Evolutionary conservation across 164 flowering plant species (phyloP).

Genomic region (Malania oleifera): DNA sequence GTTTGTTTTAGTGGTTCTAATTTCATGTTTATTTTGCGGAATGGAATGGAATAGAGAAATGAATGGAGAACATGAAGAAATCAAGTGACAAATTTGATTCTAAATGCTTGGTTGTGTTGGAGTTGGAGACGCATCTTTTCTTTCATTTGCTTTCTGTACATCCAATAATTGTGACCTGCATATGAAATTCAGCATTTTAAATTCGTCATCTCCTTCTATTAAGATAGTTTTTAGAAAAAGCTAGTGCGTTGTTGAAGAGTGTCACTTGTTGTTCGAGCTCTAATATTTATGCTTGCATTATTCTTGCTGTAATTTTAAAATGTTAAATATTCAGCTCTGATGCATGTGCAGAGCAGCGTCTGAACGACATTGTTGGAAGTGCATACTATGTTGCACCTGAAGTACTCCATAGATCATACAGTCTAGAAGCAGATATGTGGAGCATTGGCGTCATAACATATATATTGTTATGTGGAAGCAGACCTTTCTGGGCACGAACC

Average conservation of each 20-base stretch:
- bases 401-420: constrained; percentile 69
- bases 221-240: not conserved
- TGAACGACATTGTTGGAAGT: constrained; percentile 75
- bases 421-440: constrained; percentile 69
- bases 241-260: not conserved
- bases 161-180: too few relatives aligned
- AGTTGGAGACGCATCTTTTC: too few relatives aligned
- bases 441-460: constrained; percentile 73
- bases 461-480: constrained; percentile 67
- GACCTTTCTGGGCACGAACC: constrained; percentile 73
- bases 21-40: too few relatives aligned
- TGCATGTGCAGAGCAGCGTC: constrained; percentile 53
- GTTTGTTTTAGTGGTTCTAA: too few relatives aligned
- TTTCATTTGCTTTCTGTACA: too few relatives aligned
- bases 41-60: too few relatives aligned
- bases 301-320: not conserved
- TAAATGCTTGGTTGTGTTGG: too few relatives aligned
- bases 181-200: too few relatives aligned
- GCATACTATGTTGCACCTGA: constrained; percentile 83
- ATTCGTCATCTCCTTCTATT: too few relatives aligned
- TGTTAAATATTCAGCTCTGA: not conserved
- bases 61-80: too few relatives aligned
- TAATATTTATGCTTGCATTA: not conserved
- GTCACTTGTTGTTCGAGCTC: not conserved
- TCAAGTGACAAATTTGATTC: too few relatives aligned